Conservation (phyloP, 768 basidiomycete genomes). For the Tulasnella sp. region DNA sequence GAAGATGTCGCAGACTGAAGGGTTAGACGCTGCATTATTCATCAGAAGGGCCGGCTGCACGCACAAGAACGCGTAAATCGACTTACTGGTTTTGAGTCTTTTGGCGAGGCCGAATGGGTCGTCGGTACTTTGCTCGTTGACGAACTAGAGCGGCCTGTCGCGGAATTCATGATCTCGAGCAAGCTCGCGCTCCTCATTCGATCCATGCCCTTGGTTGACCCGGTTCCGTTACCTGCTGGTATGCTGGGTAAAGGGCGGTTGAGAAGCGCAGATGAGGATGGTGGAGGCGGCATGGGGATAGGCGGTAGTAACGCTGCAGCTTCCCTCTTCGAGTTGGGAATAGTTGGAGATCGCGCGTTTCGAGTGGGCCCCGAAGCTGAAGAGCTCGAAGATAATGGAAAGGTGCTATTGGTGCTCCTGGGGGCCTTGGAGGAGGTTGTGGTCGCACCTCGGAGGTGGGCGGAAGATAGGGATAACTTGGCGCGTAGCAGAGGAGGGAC, state of each 20-base stretch:
- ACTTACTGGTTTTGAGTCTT: neutral
- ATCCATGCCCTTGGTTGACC: neutral
- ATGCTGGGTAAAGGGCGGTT: too few relatives aligned
- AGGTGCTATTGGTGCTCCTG: neutral
- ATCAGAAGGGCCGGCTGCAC: neutral
- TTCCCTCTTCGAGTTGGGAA: neutral
- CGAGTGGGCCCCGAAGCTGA: neutral
- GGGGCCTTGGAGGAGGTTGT: neutral
- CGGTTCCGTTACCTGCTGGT: neutral
- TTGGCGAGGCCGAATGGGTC: neutral
- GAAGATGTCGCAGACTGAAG: constrained; percentile 9
- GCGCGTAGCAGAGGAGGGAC: neutral
- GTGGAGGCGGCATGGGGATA: neutral
- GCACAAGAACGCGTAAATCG: neutral
- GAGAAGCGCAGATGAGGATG: neutral
- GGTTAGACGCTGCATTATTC: constrained; percentile 3
- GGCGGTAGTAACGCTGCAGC: constrained; percentile 1
- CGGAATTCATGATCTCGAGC: constrained; percentile 7
- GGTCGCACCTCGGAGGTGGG: neutral
- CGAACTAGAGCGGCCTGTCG: neutral
- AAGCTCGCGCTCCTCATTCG: constrained; percentile 8
- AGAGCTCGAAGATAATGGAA: neutral
- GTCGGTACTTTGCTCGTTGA: neutral
- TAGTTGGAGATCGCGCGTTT: neutral
- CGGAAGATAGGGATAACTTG: neutral